A percentile compares a stretch with the other conserved stretches of the same genome.
phyloP scores from a whole-genome alignment of 257 asterid genomes.

The Solanum arcanum region DNA sequence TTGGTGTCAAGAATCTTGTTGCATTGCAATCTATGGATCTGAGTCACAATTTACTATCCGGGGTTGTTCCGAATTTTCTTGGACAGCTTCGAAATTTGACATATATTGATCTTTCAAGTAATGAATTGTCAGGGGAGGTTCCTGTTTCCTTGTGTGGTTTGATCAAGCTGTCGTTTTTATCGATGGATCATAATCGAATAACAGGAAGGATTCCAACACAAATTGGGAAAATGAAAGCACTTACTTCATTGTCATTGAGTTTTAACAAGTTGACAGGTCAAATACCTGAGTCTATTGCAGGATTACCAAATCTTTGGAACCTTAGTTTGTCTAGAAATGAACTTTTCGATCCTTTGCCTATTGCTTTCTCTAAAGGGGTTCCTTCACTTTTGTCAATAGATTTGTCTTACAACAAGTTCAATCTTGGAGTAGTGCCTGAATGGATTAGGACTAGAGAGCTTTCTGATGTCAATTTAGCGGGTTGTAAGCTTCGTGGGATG shows the following conservation, averaged over 20 bases:
- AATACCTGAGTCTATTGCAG: constrained; percentile 64
- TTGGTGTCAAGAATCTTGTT: constrained; percentile 14
- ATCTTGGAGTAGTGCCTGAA: constrained; percentile 49
- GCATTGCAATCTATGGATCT: constrained; percentile 55
- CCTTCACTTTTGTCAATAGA: constrained; percentile 60
- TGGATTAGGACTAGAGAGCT: constrained; percentile 70
- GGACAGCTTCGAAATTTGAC: constrained; percentile 48
- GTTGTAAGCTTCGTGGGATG: constrained; percentile 58
- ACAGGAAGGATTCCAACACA: constrained; percentile 53
- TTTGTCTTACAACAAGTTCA: constrained; percentile 60
- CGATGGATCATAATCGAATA: constrained; percentile 61
- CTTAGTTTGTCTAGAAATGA: constrained; percentile 65
- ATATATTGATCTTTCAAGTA: constrained; percentile 51
- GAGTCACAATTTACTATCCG: constrained; percentile 53
- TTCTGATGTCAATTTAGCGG: constrained; percentile 57
- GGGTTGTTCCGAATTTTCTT: constrained; percentile 45
- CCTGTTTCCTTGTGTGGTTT: constrained; percentile 43
- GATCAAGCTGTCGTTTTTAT: constrained; percentile 45
- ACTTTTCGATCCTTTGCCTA: constrained; percentile 58
- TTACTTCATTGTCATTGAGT: constrained; percentile 46
- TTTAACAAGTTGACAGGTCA: constrained; percentile 58
- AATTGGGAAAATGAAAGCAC: constrained; percentile 53
- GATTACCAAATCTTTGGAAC: constrained; percentile 56
- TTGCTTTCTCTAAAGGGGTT: constrained; percentile 36
- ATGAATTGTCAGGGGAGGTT: constrained; percentile 53